Evolutionary conservation across 768 basidiomycete genomes (phyloP).

Genomic region (Ephemerocybe angulata): DNA sequence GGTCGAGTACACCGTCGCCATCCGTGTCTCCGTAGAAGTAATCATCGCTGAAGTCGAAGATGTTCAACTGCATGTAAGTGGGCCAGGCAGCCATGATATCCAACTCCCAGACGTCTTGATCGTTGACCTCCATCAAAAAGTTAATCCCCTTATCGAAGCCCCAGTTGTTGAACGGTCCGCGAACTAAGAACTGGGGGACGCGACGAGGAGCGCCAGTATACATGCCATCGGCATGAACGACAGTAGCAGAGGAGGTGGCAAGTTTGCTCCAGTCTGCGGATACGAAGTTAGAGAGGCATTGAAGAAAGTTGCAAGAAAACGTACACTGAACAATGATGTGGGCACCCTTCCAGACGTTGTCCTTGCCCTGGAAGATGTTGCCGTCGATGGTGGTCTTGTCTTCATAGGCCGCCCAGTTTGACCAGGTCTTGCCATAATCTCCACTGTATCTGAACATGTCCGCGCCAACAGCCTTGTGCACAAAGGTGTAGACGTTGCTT

Average conservation of each 20-base stretch:
- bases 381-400: conserved; percentile 61
- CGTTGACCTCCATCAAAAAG: conserved; percentile 61
- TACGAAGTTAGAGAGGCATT: background rate
- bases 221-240: conserved; percentile 74
- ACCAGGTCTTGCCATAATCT: conserved; percentile 85
- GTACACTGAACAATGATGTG: conserved; percentile 89
- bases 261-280: conserved; percentile 74
- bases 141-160: conserved; percentile 83
- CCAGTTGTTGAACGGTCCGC: conserved; percentile 90
- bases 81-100: conserved; percentile 92
- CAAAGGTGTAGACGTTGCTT: conserved; percentile 67
- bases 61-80: conserved; percentile 83
- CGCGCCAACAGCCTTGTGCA: conserved; percentile 81
- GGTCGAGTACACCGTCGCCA: conserved; percentile 83
- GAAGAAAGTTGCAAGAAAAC: conserved; percentile 21
- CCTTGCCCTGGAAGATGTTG: conserved; percentile 46
- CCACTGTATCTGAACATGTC: conserved; percentile 84
- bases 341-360: conserved; percentile 72
- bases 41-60: conserved; percentile 86
- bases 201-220: conserved; percentile 60
- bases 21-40: conserved; percentile 92
- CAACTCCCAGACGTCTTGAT: conserved; percentile 74
- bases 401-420: conserved; percentile 78
- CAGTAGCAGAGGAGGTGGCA: conserved; percentile 56
- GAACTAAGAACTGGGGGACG: conserved; percentile 81